Percentiles rank a stretch among this genome's conserved stretches.
Conservation (phyloP, 805 yeast genomes). For the Cyberlindnera xylosilytica region DNA sequence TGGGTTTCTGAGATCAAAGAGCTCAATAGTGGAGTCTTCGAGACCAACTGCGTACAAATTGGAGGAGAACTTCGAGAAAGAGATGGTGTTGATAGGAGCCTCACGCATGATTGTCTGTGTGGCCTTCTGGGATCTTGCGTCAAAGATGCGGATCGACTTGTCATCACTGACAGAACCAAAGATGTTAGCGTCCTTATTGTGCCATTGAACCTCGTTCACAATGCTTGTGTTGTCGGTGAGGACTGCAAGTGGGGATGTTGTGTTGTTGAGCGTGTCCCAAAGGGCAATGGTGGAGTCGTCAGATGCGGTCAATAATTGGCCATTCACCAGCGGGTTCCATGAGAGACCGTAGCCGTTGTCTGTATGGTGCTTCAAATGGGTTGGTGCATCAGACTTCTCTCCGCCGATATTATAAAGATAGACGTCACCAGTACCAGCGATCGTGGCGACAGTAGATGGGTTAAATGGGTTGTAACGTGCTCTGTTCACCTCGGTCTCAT, state of each 20-base stretch:
- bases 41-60: constrained; percentile 69
- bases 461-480: constrained; percentile 70
- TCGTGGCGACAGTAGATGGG: constrained; percentile 54
- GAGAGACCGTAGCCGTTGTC: constrained; percentile 75
- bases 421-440: constrained; percentile 63
- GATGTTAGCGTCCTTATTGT: constrained; percentile 41
- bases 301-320: constrained; percentile 55
- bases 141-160: constrained; percentile 50
- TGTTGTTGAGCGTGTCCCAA: constrained; percentile 44
- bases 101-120: constrained; percentile 28
- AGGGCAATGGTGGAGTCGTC: constrained; percentile 65
- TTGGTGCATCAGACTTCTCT: constrained; percentile 28
- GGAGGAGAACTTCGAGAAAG: constrained; percentile 60
- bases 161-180: constrained; percentile 81
- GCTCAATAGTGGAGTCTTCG: constrained; percentile 59
- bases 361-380: constrained; percentile 45
- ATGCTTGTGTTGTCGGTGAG: constrained; percentile 48
- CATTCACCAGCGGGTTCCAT: constrained; percentile 52
- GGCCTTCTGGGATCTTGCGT: constrained; percentile 34
- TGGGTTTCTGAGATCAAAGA: constrained; percentile 60
- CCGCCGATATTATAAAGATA: constrained; percentile 43
- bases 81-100: constrained; percentile 54
- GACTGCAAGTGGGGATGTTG: constrained; percentile 29
- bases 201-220: constrained; percentile 79
- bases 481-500: constrained; percentile 65